Conservation (phyloP, 176 grass and related monocot genomes). For the Avena eriantha region DNA sequence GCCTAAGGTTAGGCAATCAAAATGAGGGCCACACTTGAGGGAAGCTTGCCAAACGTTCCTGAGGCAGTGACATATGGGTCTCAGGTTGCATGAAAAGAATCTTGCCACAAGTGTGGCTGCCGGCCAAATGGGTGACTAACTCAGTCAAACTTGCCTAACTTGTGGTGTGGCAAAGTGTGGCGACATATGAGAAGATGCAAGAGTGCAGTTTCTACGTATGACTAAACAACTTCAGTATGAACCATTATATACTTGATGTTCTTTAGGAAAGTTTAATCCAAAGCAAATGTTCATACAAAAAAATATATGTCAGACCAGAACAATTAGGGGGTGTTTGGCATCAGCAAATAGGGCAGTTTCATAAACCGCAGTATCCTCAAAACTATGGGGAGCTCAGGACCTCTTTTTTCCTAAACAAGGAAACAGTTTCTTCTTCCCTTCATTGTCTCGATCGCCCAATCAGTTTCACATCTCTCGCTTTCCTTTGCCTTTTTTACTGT, state of each 20-base stretch:
- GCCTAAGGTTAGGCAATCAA: not conserved
- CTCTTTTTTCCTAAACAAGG: too few species aligned
- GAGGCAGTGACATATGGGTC: not conserved
- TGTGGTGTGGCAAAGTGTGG: too few species aligned
- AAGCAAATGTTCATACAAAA: not conserved
- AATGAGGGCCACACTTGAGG: not conserved
- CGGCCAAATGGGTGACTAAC: too few species aligned
- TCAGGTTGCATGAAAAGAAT: too few species aligned
- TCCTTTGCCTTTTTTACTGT: not conserved
- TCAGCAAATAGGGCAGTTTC: too few species aligned
- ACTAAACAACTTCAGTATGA: conserved; percentile 13
- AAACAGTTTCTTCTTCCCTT: not conserved
- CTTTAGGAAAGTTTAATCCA: not conserved
- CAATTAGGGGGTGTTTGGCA: not conserved
- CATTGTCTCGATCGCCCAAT: not conserved
- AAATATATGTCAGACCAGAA: not conserved
- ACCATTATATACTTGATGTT: not conserved
- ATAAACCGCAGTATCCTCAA: too few species aligned
- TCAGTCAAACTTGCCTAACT: too few species aligned
- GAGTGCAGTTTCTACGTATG: not conserved
- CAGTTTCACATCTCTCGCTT: not conserved
- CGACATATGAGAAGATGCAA: conserved; percentile 3
- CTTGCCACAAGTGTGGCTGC: too few species aligned
- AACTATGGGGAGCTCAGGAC: too few species aligned
- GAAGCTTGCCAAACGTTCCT: not conserved